Evolutionary conservation across 108 stramenopile species (phyloP), one percentile per base, ranked within the genome.

Genomic region (Mayamaea pseudoterrestris): DNA sequence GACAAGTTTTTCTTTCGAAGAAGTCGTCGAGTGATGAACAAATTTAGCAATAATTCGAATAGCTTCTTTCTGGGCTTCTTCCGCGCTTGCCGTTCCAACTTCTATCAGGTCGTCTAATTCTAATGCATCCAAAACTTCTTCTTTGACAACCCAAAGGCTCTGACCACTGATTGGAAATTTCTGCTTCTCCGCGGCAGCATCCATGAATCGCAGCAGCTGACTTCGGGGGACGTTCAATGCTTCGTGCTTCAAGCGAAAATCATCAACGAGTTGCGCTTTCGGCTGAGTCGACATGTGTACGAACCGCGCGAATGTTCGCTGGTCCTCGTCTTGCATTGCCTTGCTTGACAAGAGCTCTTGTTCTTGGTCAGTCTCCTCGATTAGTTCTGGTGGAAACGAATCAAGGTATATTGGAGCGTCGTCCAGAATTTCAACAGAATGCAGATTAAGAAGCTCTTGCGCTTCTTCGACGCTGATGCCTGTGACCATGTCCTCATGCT

Each of bases 21-120:
- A 58, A 30, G 71, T 41, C 0, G 69, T 83, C 21, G 54, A 75
- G 31, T 83, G 76, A 49, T 90, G 89, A 27, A 73, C 65, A 53
- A 78, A 83, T 16, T 50, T 39, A 14, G 66, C 78, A 60, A 88
- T 53, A 7, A 92, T 6, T 89, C 90, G 24, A 81, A 85, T 26
- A n/a, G n/a, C n/a, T n/a, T n/a, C n/a, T n/a, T n/a, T n/a, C n/a
- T n/a, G 35, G 53, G 70, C 58, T 32, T 70, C 65, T 24, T 69
- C 46, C 13, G 39, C 32, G 50, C 27, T 29, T 32, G 8, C 43
- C 49, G 23, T 64, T 65, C 14, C 61, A 61, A 31, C 60, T 56
- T 16, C 52, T 46, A n/a, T n/a, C n/a, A n/a, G n/a, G n/a, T n/a
- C n/a, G n/a, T n/a, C n/a, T n/a, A n/a, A n/a, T n/a, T n/a, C n/a